These are phyloP conservation scores for Leccinellum luteum DNA, from an alignment of 768 basidiomycete genomes.

Conservation along the genomic window DNA sequence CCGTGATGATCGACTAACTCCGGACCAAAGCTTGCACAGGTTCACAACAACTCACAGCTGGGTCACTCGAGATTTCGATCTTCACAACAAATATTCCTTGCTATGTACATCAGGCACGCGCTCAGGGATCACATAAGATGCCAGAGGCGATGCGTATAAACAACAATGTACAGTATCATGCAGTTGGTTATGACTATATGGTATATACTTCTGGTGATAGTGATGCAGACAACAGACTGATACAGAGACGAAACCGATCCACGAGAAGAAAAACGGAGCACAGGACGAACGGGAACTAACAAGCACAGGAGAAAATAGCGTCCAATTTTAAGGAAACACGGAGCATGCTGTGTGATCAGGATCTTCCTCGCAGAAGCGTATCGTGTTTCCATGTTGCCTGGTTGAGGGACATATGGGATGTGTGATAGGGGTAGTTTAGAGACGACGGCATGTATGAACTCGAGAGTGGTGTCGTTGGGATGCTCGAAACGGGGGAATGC, in stretches of 20 bases:
- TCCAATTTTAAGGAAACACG: background rate
- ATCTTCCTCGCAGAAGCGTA: constrained; percentile 36
- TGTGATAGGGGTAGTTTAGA: constrained; percentile 41
- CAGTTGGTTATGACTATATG: constrained; percentile 29
- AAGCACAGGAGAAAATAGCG: background rate
- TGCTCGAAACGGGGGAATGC: constrained; percentile 31
- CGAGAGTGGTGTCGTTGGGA: constrained; percentile 30
- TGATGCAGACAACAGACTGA: constrained; percentile 19
- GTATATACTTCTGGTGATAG: constrained; percentile 32
- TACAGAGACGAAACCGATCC: constrained; percentile 23
- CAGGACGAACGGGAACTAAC: background rate
- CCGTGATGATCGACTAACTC: constrained; percentile 21
- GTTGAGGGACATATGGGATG: constrained; percentile 35
- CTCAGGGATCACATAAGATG: constrained; percentile 8
- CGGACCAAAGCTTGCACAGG: constrained; percentile 2
- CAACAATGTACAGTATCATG: constrained; percentile 34
- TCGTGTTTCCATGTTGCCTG: constrained; percentile 49
- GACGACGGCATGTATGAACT: constrained; percentile 43
- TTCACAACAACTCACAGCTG: constrained; percentile 5
- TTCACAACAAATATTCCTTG: constrained; percentile 8
- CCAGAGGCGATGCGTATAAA: constrained; percentile 23
- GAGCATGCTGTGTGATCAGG: constrained; percentile 10
- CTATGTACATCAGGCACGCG: constrained; percentile 28
- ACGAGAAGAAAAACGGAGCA: constrained; percentile 13
- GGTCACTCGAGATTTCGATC: constrained; percentile 5